These are phyloP conservation scores for Coleophoma eucalyptorum DNA, from an alignment of 2,329 filamentous ascomycete genomes.

Conservation along the genomic window DNA sequence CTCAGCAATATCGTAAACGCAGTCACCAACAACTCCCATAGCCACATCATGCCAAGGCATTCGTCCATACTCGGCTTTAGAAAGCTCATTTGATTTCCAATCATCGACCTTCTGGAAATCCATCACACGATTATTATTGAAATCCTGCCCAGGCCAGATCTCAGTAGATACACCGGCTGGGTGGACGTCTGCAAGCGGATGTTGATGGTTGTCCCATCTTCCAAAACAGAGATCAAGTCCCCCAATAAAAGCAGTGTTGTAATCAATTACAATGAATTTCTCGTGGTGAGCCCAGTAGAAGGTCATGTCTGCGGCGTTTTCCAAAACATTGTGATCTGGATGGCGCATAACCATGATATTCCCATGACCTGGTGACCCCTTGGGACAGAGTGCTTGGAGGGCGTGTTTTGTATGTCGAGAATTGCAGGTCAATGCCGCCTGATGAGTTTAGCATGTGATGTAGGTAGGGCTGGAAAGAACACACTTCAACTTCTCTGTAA, in stretches of 20 bases:
- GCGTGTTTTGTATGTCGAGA: conserved; percentile 90
- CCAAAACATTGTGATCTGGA: conserved; percentile 91
- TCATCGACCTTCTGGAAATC: conserved; percentile 89
- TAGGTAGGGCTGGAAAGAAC: background rate
- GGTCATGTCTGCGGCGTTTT: conserved; percentile 93
- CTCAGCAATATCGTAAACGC: conserved; percentile 90
- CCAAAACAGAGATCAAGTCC: conserved; percentile 95
- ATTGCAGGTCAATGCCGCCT: conserved; percentile 83
- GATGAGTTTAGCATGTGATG: conserved; percentile 30
- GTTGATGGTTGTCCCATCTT: conserved; percentile 85
- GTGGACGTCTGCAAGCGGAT: conserved; percentile 82
- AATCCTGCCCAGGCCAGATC: conserved; percentile 93
- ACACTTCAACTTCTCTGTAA: conserved; percentile 66
- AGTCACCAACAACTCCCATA: conserved; percentile 86
- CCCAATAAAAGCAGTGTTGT: conserved; percentile 85
- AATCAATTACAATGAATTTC: conserved; percentile 95
- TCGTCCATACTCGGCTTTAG: conserved; percentile 84
- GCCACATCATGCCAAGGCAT: conserved; percentile 99
- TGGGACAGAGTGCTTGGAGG: conserved; percentile 72
- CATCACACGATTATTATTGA: conserved; percentile 96
- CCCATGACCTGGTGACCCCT: conserved; percentile 76
- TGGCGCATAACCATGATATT: conserved; percentile 90
- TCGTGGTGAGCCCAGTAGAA: conserved; percentile 99
- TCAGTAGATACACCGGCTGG: conserved; percentile 78
- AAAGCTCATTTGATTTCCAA: conserved; percentile 91